Base-by-base conservation (phyloP, 768 basidiomycete species). In the Leccinum aurantiacum region DNA sequence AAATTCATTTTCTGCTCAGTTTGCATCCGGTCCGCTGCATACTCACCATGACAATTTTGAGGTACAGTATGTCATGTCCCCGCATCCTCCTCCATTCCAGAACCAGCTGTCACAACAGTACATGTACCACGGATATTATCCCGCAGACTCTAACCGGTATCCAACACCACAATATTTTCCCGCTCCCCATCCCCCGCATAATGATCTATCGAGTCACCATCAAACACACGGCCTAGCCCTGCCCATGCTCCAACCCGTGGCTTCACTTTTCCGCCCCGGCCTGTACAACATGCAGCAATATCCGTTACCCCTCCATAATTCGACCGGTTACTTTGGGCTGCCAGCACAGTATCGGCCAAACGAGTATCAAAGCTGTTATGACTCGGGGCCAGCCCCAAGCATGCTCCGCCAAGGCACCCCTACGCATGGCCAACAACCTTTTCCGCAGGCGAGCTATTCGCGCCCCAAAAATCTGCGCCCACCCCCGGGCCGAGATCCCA, bases 311-410 rank as follows among this genome's bases (percentile, higher is more conserved):
- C 65, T 60, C 3, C 76, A 72, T 35, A 71, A 71, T 67, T 72
- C 54, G 61, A 72, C 37, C 60, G 70, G 49, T 63, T 74, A 46
- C 58, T 83, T 77, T 63, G 46, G 71, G 13, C 82, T 79, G 60
- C 65, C 76, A 0, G 77, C 74, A 8, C 67, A 74, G 0, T 78
- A 76, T 52, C 72, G 75, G 1, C 62, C 71, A 6, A 68, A 76
- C 1, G 72, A 77, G 46, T 80, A 78, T 68, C 77, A 70, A 82
- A 86, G 80, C 78, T 85, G 84, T 61, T 65, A 82, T 22, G 77
- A 77, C 41, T 72, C 73, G 56, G 62, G 69, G 55, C 25, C 73
- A 2, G 31, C 72, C 63, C 19, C 58, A 62, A 38, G 62, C 37
- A 19, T 61, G 55, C 74, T 71, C 17, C 73, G 75, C 35, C 75